These are phyloP conservation scores for Kingdonia uniflora DNA, from an alignment of 164 flowering plant genomes.

Conservation along the genomic window DNA sequence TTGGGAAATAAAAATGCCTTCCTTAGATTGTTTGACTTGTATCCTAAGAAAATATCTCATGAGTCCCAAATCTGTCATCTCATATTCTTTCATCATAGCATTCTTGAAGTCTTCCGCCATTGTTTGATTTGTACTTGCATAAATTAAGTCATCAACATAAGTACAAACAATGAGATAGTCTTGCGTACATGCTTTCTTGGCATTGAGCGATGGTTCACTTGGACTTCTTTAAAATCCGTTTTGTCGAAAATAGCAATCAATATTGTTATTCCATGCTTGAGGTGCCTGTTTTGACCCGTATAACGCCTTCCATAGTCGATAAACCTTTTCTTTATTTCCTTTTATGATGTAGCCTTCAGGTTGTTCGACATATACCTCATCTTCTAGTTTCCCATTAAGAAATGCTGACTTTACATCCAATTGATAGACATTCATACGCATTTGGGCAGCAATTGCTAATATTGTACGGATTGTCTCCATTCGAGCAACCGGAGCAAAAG, in stretches of 20 bases:
- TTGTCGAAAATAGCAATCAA: conserved; percentile 2
- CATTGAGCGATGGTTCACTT: conserved; percentile 5
- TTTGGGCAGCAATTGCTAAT: not conserved
- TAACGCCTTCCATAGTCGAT: conserved; percentile 1
- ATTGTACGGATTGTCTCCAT: not conserved
- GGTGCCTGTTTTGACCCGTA: conserved; percentile 7
- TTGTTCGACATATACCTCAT: conserved; percentile 6
- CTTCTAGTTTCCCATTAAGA: not conserved
- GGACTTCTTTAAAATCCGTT: conserved; percentile 4
- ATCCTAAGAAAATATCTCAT: conserved; percentile 10
- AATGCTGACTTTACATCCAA: conserved; percentile 1
- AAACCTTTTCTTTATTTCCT: conserved; percentile 3
- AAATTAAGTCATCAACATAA: too few relatives aligned
- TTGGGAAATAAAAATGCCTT: conserved; percentile 5
- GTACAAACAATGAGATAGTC: conserved; percentile 1
- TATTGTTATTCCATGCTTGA: conserved; percentile 9
- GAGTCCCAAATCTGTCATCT: conserved; percentile 7
- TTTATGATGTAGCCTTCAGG: not conserved
- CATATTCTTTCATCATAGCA: conserved; percentile 8
- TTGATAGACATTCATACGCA: not conserved
- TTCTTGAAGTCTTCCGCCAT: conserved; percentile 5
- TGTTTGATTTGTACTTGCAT: not conserved
- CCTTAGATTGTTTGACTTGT: conserved; percentile 2
- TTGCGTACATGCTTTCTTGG: conserved; percentile 3
- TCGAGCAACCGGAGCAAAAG: not conserved